Evolutionary conservation across 2,329 filamentous ascomycete species (phyloP), one percentile per base, ranked within the genome.

Genomic region (Ilyonectria mors-panacis): DNA sequence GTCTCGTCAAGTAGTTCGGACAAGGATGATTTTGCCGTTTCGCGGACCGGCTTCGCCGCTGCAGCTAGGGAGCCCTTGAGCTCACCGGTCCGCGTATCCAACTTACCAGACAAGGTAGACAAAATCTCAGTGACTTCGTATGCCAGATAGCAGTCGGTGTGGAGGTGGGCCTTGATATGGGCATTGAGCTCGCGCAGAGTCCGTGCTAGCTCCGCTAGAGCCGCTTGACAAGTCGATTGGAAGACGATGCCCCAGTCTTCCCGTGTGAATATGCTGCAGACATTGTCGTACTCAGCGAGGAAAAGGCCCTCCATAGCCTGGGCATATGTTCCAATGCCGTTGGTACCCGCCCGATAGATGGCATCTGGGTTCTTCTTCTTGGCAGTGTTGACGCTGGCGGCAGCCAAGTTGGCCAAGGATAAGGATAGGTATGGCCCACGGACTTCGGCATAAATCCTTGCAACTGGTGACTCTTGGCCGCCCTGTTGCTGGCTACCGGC

Each of bases 101-200:
- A 84, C 44, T 92, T 91, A 63, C 91, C 91, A 2, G 94, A 94
- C 54, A 97, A 86, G 13, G 88, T 88, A 1, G 94, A 93, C 53
- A 98, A 90, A 67, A 98, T 93, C 75, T 97, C 95, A 35, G 97
- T 93, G 35, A 98, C 93, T 78, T 99, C 96, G 79, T 97, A 99
- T 8, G 94, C 94, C 55, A 99, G 87, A 79, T 94, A 98, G 81
- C 95, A 98, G 79, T 99, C 96, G 0, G 94, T 97, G 72, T 91
- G 89, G 44, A 98, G 84, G 77, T 98, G 95, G 45, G 88, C 85
- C 78, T 95, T 94, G 80, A 98, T 94, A 76, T 98, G 95, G 56
- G 89, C 87, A 79, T 98, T 98, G 35, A 99, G 86, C 76, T 98
- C 95, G 30, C 93, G 90, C 60, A 98, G 81, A 0, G 96, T 98